A percentile compares a stretch with the other conserved stretches of the same genome.
Evolutionary conservation across 495 filamentous ascomycete genomes (phyloP).

Genomic region (Xanthoparmelia taractica): DNA sequence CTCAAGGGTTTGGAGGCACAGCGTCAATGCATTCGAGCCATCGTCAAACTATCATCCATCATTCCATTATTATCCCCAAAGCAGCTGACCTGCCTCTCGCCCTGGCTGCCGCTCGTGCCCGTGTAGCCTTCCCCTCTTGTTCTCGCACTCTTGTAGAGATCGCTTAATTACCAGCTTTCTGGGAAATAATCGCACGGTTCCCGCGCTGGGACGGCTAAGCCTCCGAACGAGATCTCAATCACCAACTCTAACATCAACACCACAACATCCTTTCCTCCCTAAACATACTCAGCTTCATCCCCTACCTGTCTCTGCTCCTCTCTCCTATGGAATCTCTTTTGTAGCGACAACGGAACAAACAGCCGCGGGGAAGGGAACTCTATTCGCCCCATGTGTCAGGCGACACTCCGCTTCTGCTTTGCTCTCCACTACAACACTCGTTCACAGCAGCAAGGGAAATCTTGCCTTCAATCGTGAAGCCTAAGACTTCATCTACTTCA

Average conservation of each 20-base stretch:
- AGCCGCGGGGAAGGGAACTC: slow-evolving; percentile 11
- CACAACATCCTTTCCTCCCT: slow-evolving; percentile 3
- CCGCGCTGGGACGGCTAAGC: slow-evolving; percentile 15
- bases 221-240: slow-evolving; percentile 16
- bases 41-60: not conserved
- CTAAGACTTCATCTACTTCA: not conserved
- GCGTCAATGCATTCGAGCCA: not conserved
- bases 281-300: slow-evolving; percentile 4
- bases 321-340: slow-evolving; percentile 10
- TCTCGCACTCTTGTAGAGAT: slow-evolving; percentile 22
- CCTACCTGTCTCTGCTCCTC: not conserved
- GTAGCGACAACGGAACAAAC: slow-evolving; percentile 7
- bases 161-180: slow-evolving; percentile 17
- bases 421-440: slow-evolving; percentile 18
- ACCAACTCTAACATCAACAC: not conserved
- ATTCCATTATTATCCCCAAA: too few species aligned
- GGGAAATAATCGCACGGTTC: slow-evolving; percentile 15
- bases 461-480: slow-evolving; percentile 7
- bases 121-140: slow-evolving; percentile 19
- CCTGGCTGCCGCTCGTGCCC: slow-evolving; percentile 20
- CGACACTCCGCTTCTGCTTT: slow-evolving; percentile 8
- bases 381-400: slow-evolving; percentile 16
- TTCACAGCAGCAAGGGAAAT: slow-evolving; percentile 13
- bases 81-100: not conserved
- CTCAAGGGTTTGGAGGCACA: not conserved